Base-by-base conservation (phyloP, 495 filamentous ascomycete genomes). In the Ramalina intermedia region DNA sequence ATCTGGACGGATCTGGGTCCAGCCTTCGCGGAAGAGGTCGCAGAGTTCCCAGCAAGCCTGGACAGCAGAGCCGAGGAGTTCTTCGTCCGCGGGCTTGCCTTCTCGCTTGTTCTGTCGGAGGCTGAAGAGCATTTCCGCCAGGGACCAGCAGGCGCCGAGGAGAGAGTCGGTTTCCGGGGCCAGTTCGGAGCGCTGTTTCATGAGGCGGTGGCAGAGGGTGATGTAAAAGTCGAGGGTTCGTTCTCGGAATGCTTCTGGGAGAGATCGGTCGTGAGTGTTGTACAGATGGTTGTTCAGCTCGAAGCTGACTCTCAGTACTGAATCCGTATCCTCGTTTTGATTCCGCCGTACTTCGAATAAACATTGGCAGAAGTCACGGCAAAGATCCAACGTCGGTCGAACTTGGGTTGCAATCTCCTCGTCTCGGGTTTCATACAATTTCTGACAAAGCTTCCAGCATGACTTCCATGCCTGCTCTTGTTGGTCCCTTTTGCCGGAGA, bases 21-120 rank as follows among this genome's bases (percentile, higher is more conserved):
- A 95, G 11, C 88, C 87, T 68, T 91, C 85, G 33, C 87, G 75
- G 67, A 94, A 95, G 42, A 95, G 79, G 66, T 95, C 88, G 61
- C 86, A 93, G 23, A 95, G 76, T 55, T 94, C 88, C 88, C 88
- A 95, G 64, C 88, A 95, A 6, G 88, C 84, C 58, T 94, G 87
- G 3, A 95, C 82, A 0, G 88, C 86, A 3, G 84, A 89, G 14
- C 84, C 81, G 6, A 94, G 71, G 6, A 94, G 69, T 56, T 91
- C 87, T 59, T 89, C 85, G 57, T 93, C 85, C 0, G 84, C 68
- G 0, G 66, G 61, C 56, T 80, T 87, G 37, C 78, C 78, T 54
- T 90, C 84, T 29, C 78, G 68, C 52, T 76, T 82, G 62, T 79
- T 90, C 57, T 95, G 87, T 4, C 88, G 83, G 17, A 95, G 72